Conservation (phyloP, 306 rosid genomes). For the Canavalia gladiata region DNA sequence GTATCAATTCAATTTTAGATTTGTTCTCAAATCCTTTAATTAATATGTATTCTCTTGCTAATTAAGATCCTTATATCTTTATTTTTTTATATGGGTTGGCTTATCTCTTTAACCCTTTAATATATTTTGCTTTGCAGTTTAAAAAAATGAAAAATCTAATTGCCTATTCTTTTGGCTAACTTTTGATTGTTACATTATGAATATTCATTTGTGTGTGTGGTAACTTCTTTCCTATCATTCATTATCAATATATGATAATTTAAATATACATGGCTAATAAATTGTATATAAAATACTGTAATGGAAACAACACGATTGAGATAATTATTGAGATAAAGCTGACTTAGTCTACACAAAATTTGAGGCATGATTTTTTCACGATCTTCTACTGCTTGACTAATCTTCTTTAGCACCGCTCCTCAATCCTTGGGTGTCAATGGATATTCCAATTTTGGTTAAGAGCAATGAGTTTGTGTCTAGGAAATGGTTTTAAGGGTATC, state of each 20-base stretch:
- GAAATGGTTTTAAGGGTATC: not conserved
- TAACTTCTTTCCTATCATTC: no score
- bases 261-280: not conserved
- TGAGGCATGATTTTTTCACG: not conserved
- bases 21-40: no score
- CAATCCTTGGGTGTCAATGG: not conserved
- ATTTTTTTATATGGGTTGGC: no score
- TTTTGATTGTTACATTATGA: no score
- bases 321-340: not conserved
- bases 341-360: not conserved
- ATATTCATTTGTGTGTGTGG: no score
- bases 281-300: not conserved
- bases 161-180: no score
- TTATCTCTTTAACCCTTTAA: no score
- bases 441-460: slow-evolving; percentile 12
- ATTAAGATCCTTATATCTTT: no score
- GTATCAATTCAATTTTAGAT: no score
- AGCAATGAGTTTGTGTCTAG: not conserved
- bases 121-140: no score
- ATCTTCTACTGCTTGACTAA: not conserved
- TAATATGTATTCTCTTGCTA: no score
- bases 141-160: no score
- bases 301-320: not conserved
- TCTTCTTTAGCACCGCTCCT: not conserved
- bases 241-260: not conserved